Conservation (phyloP, 1,139 yeast genomes). For the Meyerozyma guilliermondii region DNA sequence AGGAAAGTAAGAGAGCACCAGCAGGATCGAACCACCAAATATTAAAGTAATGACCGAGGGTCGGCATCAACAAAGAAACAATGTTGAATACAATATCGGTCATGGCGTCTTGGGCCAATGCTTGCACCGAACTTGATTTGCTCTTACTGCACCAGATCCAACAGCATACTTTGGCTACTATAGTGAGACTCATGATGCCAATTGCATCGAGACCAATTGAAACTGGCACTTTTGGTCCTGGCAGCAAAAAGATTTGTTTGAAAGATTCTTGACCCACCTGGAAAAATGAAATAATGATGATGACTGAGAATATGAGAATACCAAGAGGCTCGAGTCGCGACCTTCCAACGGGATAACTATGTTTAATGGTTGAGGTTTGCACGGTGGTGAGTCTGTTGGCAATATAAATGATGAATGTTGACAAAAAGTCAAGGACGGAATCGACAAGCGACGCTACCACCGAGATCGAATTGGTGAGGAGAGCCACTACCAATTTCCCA, state of each 20-base stretch:
- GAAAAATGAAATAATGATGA: constrained; percentile 66
- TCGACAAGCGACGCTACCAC: constrained; percentile 76
- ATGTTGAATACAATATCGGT: constrained; percentile 66
- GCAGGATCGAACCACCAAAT: constrained; percentile 73
- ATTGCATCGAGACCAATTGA: constrained; percentile 51
- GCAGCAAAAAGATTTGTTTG: constrained; percentile 25
- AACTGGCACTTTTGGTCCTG: constrained; percentile 34
- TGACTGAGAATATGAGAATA: constrained; percentile 64
- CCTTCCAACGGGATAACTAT: constrained; percentile 62
- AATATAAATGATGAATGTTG: constrained; percentile 66
- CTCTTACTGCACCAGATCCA: constrained; percentile 64
- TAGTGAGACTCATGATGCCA: constrained; percentile 58
- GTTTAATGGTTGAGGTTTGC: constrained; percentile 45
- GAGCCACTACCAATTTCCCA: constrained; percentile 61
- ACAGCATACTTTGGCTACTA: constrained; percentile 54
- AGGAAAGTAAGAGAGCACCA: constrained; percentile 62
- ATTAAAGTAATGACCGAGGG: constrained; percentile 46
- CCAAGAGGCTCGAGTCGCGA: constrained; percentile 76
- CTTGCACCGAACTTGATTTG: constrained; percentile 66
- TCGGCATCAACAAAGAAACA: constrained; percentile 67
- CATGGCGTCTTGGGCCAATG: constrained; percentile 76
- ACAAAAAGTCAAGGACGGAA: constrained; percentile 67
- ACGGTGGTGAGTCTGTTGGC: constrained; percentile 57
- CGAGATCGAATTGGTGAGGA: constrained; percentile 65
- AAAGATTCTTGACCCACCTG: constrained; percentile 69